Conservation (phyloP, 768 basidiomycete genomes). For the Chlorophyllum brunneum region DNA sequence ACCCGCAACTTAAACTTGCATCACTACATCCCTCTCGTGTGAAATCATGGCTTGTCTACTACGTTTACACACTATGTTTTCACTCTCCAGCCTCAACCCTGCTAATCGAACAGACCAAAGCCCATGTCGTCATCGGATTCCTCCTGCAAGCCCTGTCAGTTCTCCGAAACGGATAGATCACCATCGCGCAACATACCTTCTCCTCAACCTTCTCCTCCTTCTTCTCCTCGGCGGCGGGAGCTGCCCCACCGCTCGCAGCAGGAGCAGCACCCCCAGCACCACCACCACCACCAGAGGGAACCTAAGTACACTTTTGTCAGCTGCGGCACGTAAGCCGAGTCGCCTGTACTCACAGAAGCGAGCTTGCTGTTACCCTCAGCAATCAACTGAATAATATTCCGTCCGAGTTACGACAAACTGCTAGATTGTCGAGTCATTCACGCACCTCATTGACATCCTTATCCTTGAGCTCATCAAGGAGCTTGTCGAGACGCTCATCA, state of each 20-base stretch:
- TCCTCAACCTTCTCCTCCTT: slow-evolving; percentile 90
- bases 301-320: slow-evolving; percentile 34
- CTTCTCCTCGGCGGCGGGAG: slow-evolving; percentile 68
- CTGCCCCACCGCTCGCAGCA: slow-evolving; percentile 30
- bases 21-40: not conserved
- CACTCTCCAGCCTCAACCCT: slow-evolving; percentile 5
- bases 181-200: slow-evolving; percentile 45
- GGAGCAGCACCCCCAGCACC: slow-evolving; percentile 51
- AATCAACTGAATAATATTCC: slow-evolving; percentile 77
- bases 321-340: not conserved
- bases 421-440: slow-evolving; percentile 8
- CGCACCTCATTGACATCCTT: slow-evolving; percentile 83
- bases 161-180: not conserved
- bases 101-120: slow-evolving; percentile 96
- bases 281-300: slow-evolving; percentile 90
- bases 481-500: slow-evolving; percentile 70
- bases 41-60: not conserved
- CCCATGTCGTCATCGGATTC: slow-evolving; percentile 99
- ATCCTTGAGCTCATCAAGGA: slow-evolving; percentile 87
- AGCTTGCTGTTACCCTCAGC: slow-evolving; percentile 91
- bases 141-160: slow-evolving; percentile 45
- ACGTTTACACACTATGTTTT: not conserved
- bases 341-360: slow-evolving; percentile 65
- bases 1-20: too few species aligned
- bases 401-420: too few species aligned